Percentiles rank a stretch among this genome's conserved stretches.
These are phyloP conservation scores for Eucalyptus lansdowneana DNA, from an alignment of 345 rosid genomes.

Conservation along the genomic window DNA sequence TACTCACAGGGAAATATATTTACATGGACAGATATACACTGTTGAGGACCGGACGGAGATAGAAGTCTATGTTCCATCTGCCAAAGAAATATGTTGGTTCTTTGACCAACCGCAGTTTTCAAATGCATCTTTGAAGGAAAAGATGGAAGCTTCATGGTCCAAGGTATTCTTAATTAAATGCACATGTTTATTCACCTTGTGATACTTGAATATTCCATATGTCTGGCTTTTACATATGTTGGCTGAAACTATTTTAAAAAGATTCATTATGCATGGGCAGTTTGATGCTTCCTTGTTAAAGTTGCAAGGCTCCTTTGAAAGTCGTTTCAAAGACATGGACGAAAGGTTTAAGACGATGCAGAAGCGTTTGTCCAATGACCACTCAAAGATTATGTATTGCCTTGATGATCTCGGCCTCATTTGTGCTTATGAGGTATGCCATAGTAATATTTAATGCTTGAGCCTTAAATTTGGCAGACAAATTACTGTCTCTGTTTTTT, in stretches of 20 bases:
- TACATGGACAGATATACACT: slow-evolving; percentile 41
- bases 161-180: slow-evolving; percentile 35
- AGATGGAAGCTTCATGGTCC: slow-evolving; percentile 35
- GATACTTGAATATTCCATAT: background rate
- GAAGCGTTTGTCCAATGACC: slow-evolving; percentile 34
- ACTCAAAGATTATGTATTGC: slow-evolving; percentile 56
- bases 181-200: background rate
- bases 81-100: slow-evolving; percentile 40
- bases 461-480: background rate
- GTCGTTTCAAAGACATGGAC: slow-evolving; percentile 22
- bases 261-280: slow-evolving; percentile 22
- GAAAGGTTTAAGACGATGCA: slow-evolving; percentile 26
- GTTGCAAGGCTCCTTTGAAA: slow-evolving; percentile 25
- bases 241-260: background rate
- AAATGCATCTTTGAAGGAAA: slow-evolving; percentile 34
- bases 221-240: background rate
- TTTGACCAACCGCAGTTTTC: slow-evolving; percentile 33
- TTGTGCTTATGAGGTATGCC: slow-evolving; percentile 74
- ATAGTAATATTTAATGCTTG: background rate
- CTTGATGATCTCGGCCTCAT: slow-evolving; percentile 75
- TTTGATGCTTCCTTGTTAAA: slow-evolving; percentile 32
- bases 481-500: background rate
- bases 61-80: slow-evolving; percentile 36
- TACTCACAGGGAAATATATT: background rate
- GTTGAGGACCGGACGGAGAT: slow-evolving; percentile 39